Evolutionary conservation across 2,329 filamentous ascomycete species (phyloP).

Genomic region (Apiospora marii): DNA sequence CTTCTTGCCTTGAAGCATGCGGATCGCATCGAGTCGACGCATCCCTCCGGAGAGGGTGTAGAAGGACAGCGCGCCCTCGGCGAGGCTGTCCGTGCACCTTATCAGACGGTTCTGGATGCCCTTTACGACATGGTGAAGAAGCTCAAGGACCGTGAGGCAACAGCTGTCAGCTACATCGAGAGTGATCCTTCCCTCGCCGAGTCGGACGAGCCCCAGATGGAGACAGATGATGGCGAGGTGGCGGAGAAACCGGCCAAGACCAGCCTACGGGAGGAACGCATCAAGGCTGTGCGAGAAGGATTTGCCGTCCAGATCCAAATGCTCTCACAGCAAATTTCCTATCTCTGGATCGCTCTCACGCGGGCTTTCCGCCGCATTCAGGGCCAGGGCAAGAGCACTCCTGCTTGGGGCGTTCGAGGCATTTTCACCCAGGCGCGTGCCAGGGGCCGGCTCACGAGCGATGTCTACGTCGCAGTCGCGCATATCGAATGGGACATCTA

Average conservation of each 20-base stretch:
- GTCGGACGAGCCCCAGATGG: conserved; percentile 45
- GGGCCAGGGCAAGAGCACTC: conserved; percentile 74
- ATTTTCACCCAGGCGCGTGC: conserved; percentile 90
- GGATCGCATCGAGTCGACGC: conserved; percentile 83
- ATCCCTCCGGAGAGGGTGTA: conserved; percentile 79
- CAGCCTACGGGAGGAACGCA: conserved; percentile 71
- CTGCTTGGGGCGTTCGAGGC: conserved; percentile 76
- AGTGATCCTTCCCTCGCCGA: conserved; percentile 54
- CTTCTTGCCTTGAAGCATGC: conserved; percentile 88
- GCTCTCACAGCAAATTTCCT: conserved; percentile 86
- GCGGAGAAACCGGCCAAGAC: conserved; percentile 50
- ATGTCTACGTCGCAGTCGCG: conserved; percentile 93
- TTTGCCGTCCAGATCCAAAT: conserved; percentile 77
- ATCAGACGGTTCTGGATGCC: conserved; percentile 81
- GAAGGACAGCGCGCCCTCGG: conserved; percentile 78
- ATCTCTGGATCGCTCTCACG: conserved; percentile 94
- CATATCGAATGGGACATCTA: conserved; percentile 96
- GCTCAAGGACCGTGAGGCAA: conserved; percentile 68
- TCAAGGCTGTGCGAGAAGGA: conserved; percentile 68
- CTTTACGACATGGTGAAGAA: conserved; percentile 88
- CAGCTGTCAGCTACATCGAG: conserved; percentile 64
- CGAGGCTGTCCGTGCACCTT: conserved; percentile 81
- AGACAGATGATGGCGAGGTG: conserved; percentile 62
- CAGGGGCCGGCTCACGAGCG: conserved; percentile 86
- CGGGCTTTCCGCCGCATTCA: conserved; percentile 94